A percentile compares a stretch with the other conserved stretches of the same genome.
Evolutionary conservation across 2,329 filamentous ascomycete genomes (phyloP).

Genomic region (Colletotrichum theobromicola): DNA sequence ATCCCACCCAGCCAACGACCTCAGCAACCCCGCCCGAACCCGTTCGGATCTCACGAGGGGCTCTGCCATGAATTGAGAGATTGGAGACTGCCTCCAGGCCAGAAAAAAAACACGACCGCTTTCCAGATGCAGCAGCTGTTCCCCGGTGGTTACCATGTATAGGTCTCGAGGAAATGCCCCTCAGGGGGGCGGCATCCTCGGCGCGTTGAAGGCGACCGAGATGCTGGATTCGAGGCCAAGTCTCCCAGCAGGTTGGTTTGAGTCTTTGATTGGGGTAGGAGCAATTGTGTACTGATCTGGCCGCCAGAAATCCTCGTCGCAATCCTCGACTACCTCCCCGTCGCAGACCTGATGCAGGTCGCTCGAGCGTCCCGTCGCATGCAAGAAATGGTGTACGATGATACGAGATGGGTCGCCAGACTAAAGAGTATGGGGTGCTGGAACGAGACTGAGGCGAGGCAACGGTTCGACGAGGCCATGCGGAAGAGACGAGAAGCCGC

Average conservation of each 20-base stretch:
- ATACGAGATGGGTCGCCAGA: conserved; percentile 90
- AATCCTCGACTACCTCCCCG: conserved; percentile 87
- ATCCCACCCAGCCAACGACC: conserved; percentile 3
- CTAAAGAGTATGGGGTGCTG: conserved; percentile 88
- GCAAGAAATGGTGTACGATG: conserved; percentile 98
- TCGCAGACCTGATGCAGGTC: conserved; percentile 84
- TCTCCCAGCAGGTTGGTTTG: conserved; percentile 77
- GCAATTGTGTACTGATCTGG: background rate
- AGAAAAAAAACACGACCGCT: background rate
- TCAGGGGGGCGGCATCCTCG: conserved; percentile 65
- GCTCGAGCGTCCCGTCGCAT: conserved; percentile 85
- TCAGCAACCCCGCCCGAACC: conserved; percentile 5
- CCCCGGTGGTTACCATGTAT: conserved; percentile 40
- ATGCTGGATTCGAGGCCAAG: conserved; percentile 80
- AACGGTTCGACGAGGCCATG: conserved; percentile 76
- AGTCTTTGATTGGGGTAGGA: background rate
- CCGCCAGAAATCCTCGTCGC: conserved; percentile 79
- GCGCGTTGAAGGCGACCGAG: conserved; percentile 78
- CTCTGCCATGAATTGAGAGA: conserved; percentile 3
- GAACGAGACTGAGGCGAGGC: conserved; percentile 87
- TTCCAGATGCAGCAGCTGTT: conserved; percentile 5
- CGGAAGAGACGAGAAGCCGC: conserved; percentile 63
- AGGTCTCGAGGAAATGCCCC: conserved; percentile 45
- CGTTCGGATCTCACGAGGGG: background rate
- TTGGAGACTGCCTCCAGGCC: background rate